Conservation (phyloP, 306 rosid species). For the apple (Malus domestica) region ASM211411v1 NC_041798.1:36144001-36144500, state of each 20-base stretch:
- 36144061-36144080: background rate
- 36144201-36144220: background rate
- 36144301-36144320: background rate
- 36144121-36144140: background rate
- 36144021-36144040: background rate
- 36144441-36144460: too few species aligned
- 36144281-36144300: background rate
- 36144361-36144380: background rate
- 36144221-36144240: background rate
- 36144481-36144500: too few species aligned
- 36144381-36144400: background rate
- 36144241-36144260: background rate
- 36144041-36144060: background rate
- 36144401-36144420: background rate
- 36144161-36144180: background rate
- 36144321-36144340: background rate
- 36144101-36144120: background rate
- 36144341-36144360: background rate
- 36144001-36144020: background rate
- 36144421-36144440: background rate
- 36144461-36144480: too few species aligned
- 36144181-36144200: background rate
- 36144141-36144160: background rate
- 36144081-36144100: background rate
- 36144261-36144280: background rate